Percentiles rank a stretch among this genome's conserved stretches.
These are phyloP conservation scores for Floccularia luteovirens DNA, from an alignment of 768 basidiomycete genomes.

Conservation along the genomic window DNA sequence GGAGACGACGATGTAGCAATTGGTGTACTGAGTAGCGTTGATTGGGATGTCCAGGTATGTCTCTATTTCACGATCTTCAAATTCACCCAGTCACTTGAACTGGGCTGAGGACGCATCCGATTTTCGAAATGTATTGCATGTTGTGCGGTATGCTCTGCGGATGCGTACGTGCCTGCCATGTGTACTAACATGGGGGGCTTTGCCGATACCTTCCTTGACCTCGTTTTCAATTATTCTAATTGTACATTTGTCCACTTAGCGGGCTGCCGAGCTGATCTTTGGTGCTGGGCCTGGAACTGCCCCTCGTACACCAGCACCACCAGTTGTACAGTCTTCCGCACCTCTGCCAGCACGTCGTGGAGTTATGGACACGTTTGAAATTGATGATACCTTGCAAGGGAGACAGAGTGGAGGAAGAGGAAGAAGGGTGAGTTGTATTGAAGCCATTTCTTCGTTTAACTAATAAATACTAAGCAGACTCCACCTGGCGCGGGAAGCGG, in stretches of 20 bases:
- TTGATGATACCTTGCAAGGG: slow-evolving; percentile 43
- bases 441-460: background rate
- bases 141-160: background rate
- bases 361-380: slow-evolving; percentile 31
- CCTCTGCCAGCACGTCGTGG: slow-evolving; percentile 6
- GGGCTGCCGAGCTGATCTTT: slow-evolving; percentile 56
- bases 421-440: background rate
- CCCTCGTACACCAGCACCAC: too few relatives aligned
- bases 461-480: slow-evolving; percentile 3
- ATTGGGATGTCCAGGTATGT: slow-evolving; percentile 66
- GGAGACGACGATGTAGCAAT: slow-evolving; percentile 56
- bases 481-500: slow-evolving; percentile 11
- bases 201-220: background rate
- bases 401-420: background rate
- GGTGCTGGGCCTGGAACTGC: slow-evolving; percentile 18
- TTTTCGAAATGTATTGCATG: background rate
- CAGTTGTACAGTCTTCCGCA: slow-evolving; percentile 6
- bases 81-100: background rate
- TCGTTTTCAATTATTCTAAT: background rate
- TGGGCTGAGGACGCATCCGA: background rate
- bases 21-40: slow-evolving; percentile 51
- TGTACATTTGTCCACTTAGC: slow-evolving; percentile 19
- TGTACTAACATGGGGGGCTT: background rate
- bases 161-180: background rate
- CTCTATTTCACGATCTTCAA: background rate